These are phyloP conservation scores for Linnemannia elongata DNA, from an alignment of 192 early-diverging fungal genomes.

Conservation along the genomic window DNA sequence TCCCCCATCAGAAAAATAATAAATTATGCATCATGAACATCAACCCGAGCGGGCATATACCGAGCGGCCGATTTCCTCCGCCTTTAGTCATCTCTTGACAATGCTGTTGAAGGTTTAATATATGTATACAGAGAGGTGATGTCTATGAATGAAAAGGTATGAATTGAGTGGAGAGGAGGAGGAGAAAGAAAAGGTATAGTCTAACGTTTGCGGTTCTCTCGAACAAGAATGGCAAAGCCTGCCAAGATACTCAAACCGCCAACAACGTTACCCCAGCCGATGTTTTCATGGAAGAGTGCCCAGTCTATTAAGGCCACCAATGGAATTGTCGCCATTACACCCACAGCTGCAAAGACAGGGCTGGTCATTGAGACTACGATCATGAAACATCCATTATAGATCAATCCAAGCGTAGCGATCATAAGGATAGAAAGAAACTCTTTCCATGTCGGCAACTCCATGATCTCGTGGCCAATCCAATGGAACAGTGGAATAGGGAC, in stretches of 20 bases:
- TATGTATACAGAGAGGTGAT: background rate
- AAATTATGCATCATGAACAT: background rate
- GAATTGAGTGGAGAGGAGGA: background rate
- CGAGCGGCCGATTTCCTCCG: background rate
- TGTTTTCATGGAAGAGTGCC: slow-evolving; percentile 30
- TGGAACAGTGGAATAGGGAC: slow-evolving; percentile 80
- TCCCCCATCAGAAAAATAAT: background rate
- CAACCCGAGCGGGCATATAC: background rate
- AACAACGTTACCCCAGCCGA: slow-evolving; percentile 51
- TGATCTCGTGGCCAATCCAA: slow-evolving; percentile 70
- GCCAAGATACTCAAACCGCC: slow-evolving; percentile 44
- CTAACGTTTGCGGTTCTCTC: slow-evolving; percentile 39
- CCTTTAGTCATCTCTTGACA: background rate
- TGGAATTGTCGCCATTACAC: slow-evolving; percentile 86
- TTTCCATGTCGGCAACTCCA: slow-evolving; percentile 71
- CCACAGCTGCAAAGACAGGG: slow-evolving; percentile 81
- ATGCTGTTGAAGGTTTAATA: background rate
- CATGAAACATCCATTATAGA: slow-evolving; percentile 86
- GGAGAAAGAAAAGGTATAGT: background rate
- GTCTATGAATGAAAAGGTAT: background rate
- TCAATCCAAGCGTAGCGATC: slow-evolving; percentile 78
- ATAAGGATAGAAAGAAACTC: slow-evolving; percentile 69
- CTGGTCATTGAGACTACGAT: slow-evolving; percentile 79
- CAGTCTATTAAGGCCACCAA: slow-evolving; percentile 66
- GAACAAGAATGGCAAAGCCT: slow-evolving; percentile 47